Evolutionary conservation across 2,329 filamentous ascomycete genomes (phyloP), one percentile per base, ranked within the genome.

Genomic region (Incumbomyces lentus): DNA sequence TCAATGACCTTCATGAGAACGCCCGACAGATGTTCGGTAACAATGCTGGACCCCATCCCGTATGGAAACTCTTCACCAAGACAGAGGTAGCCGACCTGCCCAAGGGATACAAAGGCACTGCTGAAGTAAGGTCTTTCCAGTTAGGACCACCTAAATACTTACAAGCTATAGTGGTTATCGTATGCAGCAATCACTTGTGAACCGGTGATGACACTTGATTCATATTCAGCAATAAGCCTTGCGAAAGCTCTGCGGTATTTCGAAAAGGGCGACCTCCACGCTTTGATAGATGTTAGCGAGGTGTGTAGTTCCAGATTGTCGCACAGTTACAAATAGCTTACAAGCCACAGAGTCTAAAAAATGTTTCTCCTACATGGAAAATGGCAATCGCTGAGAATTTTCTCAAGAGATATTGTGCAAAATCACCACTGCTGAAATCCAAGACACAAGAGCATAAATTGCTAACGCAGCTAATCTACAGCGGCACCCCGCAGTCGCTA

Each of bases 131-230:
- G 22, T 2, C 12, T 35, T 11, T 16, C 36, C 13, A 5, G 36
- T 16, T 12, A 3, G 12, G 12, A 6, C 18, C 5, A 18, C n/a
- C 6, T 19, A 14, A n/a, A n/a, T 12, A 16, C 40, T 35, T 35
- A 44, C 17, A 22, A 16, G 3, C 22, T 36, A 11, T 22, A 35
- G 40, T 44, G 40, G 40, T 17, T 44, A 5, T 11, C 22, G 13
- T 44, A 44, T 18, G 40, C 30, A 34, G 17, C 40, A n/a, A 44
- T 44, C 2, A 22, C 34, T 12, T 34, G 30, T 35, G 30, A 44
- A 14, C 40, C 40, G 16, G 14, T 44, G 2, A 31, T 31, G 11
- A 19, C 35, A 2, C 30, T 44, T 14, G 31, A 44, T 32, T 34
- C 40, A 18, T 14, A 17, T 18, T 32, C 34, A 36, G 32, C 31